phyloP scores from a whole-genome alignment of 441 rosid genomes.

The Populus tomentosa region DNA sequence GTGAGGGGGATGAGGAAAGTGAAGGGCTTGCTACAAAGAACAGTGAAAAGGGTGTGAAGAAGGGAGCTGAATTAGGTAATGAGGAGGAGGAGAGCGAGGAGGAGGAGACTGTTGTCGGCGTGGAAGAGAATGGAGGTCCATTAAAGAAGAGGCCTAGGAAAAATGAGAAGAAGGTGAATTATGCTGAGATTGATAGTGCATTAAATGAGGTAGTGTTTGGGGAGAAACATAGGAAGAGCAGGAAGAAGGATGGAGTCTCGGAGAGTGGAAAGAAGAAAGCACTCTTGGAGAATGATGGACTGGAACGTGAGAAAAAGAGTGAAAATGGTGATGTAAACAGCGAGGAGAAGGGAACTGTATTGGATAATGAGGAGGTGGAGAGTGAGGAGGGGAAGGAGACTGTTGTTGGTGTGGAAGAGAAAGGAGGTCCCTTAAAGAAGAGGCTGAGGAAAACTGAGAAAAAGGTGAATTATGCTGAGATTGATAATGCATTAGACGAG shows the following conservation, averaged over 20 bases:
- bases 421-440: slow-evolving; percentile 4
- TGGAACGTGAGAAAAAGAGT: background rate
- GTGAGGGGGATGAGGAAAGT: no score
- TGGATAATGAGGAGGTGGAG: background rate
- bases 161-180: slow-evolving; percentile 16
- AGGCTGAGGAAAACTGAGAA: slow-evolving; percentile 16
- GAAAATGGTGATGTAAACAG: slow-evolving; percentile 2
- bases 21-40: background rate
- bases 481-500: background rate
- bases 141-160: slow-evolving; percentile 15
- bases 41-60: slow-evolving; percentile 3
- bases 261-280: background rate
- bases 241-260: background rate
- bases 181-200: slow-evolving; percentile 11
- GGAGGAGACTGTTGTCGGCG: background rate
- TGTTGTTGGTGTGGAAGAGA: background rate
- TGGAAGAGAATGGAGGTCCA: slow-evolving; percentile 7
- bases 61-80: background rate
- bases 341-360: background rate
- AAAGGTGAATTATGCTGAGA: slow-evolving; percentile 21
- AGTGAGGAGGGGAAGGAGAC: background rate
- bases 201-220: background rate
- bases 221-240: slow-evolving; percentile 5
- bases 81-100: background rate
- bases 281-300: background rate